Conservation (phyloP, 306 rosid genomes). For the Neltuma alba region DNA sequence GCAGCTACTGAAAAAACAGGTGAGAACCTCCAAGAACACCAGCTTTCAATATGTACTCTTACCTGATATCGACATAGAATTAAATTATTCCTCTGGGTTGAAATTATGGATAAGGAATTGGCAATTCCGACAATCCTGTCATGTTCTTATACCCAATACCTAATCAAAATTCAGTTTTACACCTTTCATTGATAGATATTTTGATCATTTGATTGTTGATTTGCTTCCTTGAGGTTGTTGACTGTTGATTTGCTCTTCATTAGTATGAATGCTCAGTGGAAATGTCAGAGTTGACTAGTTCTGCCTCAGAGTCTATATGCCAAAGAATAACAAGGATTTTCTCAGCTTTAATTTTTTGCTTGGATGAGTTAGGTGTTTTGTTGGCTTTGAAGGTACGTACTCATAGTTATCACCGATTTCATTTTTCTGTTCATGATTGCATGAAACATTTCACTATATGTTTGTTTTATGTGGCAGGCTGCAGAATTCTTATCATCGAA, state of each 20-base stretch:
- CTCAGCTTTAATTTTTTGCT: slow-evolving; percentile 52
- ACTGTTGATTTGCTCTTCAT: slow-evolving; percentile 38
- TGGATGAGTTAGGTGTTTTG: slow-evolving; percentile 82
- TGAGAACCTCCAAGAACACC: slow-evolving; percentile 35
- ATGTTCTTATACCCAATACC: slow-evolving; percentile 2
- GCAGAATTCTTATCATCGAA: slow-evolving; percentile 53
- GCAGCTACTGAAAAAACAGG: slow-evolving; percentile 53
- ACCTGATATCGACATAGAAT: not conserved
- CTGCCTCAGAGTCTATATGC: slow-evolving; percentile 43
- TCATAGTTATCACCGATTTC: not conserved
- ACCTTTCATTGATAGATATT: not conserved
- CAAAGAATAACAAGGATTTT: slow-evolving; percentile 52
- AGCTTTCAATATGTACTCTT: slow-evolving; percentile 15
- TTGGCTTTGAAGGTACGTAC: slow-evolving; percentile 68
- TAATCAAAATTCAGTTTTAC: not conserved
- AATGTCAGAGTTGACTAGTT: slow-evolving; percentile 44
- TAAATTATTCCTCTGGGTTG: not conserved
- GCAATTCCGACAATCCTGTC: not conserved
- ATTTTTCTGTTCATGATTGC: slow-evolving; percentile 34
- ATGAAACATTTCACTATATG: slow-evolving; percentile 18
- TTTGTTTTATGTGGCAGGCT: slow-evolving; percentile 57
- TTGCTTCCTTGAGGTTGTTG: slow-evolving; percentile 38
- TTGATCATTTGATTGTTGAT: slow-evolving; percentile 16
- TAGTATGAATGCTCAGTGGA: slow-evolving; percentile 54
- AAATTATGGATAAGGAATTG: slow-evolving; percentile 2